Evolutionary conservation across 176 grass and related monocot species (phyloP).

Genomic region (Oryza brachyantha): DNA sequence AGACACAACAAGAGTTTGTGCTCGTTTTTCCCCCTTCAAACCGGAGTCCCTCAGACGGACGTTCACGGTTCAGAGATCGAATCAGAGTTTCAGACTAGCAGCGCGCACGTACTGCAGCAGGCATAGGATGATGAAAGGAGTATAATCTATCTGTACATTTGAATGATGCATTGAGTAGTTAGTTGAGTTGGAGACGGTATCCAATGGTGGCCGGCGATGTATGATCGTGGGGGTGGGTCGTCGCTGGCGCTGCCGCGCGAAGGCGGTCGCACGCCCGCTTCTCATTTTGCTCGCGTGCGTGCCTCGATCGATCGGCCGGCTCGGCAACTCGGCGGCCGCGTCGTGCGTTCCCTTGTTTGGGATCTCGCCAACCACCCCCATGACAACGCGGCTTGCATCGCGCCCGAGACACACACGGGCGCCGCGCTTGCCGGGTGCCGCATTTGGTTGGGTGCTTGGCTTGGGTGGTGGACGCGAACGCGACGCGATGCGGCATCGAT

Average conservation of each 20-base stretch:
- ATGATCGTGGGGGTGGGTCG: neutral
- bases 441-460: no score
- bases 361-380: constrained; percentile 2
- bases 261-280: neutral
- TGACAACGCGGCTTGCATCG: constrained; percentile 10
- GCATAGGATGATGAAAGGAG: no score
- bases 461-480: neutral
- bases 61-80: no score
- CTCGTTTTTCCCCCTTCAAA: neutral
- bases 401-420: constrained; percentile 2
- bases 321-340: neutral
- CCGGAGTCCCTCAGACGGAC: no score
- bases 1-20: neutral
- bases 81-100: no score
- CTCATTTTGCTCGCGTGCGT: neutral
- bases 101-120: neutral
- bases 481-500: no score
- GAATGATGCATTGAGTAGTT: neutral
- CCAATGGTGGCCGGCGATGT: neutral
- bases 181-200: neutral
- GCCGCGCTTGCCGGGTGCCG: neutral
- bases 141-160: neutral
- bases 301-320: neutral
- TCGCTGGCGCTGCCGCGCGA: neutral
- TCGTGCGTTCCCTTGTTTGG: neutral